Evolutionary conservation across 129 eudicot species (phyloP).

Genomic region (Pulicaria dysenterica): DNA sequence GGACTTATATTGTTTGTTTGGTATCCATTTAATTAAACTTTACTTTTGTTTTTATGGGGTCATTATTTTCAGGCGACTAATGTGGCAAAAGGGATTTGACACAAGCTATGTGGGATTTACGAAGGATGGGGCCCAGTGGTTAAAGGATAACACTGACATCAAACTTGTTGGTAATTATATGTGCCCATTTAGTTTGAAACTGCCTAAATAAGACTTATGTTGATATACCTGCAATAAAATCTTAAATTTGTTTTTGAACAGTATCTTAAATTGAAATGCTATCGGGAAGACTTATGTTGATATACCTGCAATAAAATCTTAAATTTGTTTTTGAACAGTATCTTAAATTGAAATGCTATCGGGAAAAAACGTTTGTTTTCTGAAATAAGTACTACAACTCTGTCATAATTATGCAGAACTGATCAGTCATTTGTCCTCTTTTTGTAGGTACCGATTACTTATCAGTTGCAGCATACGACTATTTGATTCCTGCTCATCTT

Average conservation of each 20-base stretch:
- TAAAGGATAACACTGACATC: constrained; percentile 70
- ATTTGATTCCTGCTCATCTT: constrained; percentile 68
- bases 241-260: neutral
- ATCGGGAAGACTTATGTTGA: neutral
- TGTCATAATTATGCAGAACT: neutral
- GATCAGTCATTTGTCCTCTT: constrained; percentile 23
- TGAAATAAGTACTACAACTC: neutral
- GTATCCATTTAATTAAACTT: neutral
- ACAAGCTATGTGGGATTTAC: constrained; percentile 59
- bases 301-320: constrained; percentile 9
- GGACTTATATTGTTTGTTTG: neutral
- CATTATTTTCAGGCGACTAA: constrained; percentile 43
- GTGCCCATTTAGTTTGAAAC: neutral
- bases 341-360: neutral
- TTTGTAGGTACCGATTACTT: constrained; percentile 82
- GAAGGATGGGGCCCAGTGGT: constrained; percentile 63
- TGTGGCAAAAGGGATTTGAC: constrained; percentile 51
- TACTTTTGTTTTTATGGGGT: neutral
- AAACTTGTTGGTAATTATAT: constrained; percentile 62
- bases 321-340: neutral
- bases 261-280: neutral
- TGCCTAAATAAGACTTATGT: constrained; percentile 4
- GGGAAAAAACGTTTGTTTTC: neutral
- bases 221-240: constrained; percentile 3
- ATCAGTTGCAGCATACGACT: constrained; percentile 78